phyloP scores from a whole-genome alignment of 768 basidiomycete genomes.

The Pleurotus citrinopileatus region DNA sequence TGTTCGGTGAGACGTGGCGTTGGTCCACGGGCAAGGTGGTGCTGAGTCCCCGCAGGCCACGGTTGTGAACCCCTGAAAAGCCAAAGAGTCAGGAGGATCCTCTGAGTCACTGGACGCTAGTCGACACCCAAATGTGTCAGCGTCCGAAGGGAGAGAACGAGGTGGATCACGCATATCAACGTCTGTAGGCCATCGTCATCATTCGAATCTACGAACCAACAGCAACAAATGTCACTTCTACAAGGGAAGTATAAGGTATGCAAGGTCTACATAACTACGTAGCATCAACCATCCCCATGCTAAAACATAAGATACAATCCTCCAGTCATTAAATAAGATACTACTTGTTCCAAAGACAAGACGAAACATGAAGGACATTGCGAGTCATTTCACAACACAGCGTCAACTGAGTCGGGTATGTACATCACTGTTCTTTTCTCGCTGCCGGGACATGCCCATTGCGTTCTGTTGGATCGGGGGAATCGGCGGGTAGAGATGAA shows the following conservation, averaged over 20 bases:
- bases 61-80: no score
- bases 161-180: no score
- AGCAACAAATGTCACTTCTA: not conserved
- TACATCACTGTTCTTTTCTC: constrained; percentile 29
- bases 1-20: no score
- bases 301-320: constrained; percentile 4
- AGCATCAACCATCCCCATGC: not conserved
- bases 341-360: not conserved
- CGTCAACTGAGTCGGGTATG: no score
- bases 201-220: no score
- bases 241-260: not conserved
- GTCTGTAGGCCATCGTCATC: no score
- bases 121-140: no score
- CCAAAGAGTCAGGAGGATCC: no score
- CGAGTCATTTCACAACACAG: not conserved
- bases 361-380: not conserved
- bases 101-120: no score
- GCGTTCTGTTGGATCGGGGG: constrained; percentile 18
- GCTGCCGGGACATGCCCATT: constrained; percentile 1
- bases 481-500: constrained; percentile 25
- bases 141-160: no score
- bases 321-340: constrained; percentile 2
- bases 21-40: no score
- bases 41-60: no score
- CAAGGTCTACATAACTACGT: not conserved